Conservation (phyloP, 306 rosid species). For the Castanopsis chinensis region DNA sequence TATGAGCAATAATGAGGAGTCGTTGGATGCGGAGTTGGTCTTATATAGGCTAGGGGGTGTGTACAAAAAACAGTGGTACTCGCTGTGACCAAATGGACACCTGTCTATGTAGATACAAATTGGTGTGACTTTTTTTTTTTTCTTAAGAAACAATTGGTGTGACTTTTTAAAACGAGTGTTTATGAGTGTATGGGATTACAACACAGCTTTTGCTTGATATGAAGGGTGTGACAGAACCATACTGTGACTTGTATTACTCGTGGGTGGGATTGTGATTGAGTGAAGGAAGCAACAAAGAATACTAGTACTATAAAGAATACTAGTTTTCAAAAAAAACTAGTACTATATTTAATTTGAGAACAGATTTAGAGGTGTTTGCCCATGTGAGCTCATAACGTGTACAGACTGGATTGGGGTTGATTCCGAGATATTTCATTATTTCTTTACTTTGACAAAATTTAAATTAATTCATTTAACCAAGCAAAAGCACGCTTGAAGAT, state of each 20-base stretch:
- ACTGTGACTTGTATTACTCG: background rate
- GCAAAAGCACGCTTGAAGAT: too few relatives aligned
- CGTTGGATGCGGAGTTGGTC: background rate
- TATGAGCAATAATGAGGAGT: background rate
- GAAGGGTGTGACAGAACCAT: too few relatives aligned
- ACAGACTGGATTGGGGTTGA: background rate
- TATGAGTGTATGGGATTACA: too few relatives aligned
- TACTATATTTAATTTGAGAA: background rate
- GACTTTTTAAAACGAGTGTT: too few relatives aligned
- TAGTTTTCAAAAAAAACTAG: background rate
- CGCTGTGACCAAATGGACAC: constrained; percentile 15
- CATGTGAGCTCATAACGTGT: background rate
- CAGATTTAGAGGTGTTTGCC: background rate
- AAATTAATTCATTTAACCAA: background rate
- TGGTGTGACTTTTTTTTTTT: too few relatives aligned
- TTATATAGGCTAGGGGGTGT: background rate
- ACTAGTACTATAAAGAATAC: background rate
- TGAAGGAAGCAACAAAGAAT: background rate
- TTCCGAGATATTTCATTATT: background rate
- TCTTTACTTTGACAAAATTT: background rate
- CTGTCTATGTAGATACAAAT: background rate
- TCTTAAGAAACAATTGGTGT: too few relatives aligned
- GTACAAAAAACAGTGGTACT: background rate
- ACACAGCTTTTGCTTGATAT: too few relatives aligned
- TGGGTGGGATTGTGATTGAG: background rate